Evolutionary conservation across 2,329 filamentous ascomycete species (phyloP).

Genomic region (Verticillium alfalfae): DNA sequence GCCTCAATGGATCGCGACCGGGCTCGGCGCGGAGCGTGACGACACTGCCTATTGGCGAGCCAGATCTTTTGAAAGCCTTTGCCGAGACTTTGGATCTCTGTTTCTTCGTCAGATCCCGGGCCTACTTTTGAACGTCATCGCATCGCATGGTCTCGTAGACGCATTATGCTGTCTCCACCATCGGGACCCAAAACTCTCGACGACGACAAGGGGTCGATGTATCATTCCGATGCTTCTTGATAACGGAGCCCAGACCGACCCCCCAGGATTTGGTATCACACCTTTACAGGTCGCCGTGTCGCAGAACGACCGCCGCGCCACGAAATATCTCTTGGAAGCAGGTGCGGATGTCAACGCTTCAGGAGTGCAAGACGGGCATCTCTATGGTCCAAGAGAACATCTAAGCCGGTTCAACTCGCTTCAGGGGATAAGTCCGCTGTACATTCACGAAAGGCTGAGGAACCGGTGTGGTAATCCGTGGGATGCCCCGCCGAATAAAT

Average conservation of each 20-base stretch:
- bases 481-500: no score
- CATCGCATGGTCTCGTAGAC: background rate
- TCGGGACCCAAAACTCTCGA: background rate
- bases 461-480: no score
- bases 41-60: background rate
- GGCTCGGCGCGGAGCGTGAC: background rate
- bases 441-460: background rate
- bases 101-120: background rate
- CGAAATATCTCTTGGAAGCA: background rate
- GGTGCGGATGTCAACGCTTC: background rate
- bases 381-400: background rate
- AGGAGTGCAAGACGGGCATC: background rate
- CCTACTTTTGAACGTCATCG: background rate
- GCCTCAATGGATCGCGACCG: background rate
- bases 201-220: background rate
- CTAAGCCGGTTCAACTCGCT: background rate
- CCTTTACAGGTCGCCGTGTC: background rate
- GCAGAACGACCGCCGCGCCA: background rate
- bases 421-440: background rate
- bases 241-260: background rate
- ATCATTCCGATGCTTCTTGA: background rate
- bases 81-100: background rate
- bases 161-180: background rate
- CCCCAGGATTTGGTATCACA: background rate
- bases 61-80: background rate